Conservation (phyloP, 176 grass and related monocot species). For the Alopecurus myosuroides region DNA sequence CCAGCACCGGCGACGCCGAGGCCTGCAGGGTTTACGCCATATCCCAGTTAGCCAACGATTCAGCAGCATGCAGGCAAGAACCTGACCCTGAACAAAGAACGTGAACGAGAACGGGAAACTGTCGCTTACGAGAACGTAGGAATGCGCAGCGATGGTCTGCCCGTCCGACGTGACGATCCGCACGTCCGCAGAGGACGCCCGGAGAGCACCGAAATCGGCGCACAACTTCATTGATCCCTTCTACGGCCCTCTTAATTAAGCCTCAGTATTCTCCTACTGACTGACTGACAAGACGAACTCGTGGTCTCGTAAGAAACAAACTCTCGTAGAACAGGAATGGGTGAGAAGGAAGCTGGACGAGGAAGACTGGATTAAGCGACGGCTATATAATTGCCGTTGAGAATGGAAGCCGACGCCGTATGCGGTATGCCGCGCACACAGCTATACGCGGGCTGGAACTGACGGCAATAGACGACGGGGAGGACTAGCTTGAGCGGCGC, state of each 20-base stretch:
- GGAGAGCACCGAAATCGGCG: slow-evolving; percentile 21
- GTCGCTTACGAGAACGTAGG: slow-evolving; percentile 55
- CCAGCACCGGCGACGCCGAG: slow-evolving; percentile 72
- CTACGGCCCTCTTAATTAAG: background rate
- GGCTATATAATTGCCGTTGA: slow-evolving; percentile 13
- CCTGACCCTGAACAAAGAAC: background rate
- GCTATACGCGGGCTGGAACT: background rate
- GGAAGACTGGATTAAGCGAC: background rate
- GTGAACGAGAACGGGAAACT: background rate
- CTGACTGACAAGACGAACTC: too few species aligned
- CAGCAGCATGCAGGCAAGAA: background rate
- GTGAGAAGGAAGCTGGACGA: background rate
- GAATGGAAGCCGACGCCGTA: background rate
- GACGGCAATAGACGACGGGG: background rate
- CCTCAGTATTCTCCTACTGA: background rate
- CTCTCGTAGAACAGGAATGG: background rate
- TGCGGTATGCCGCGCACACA: background rate
- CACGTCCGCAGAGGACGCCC: slow-evolving; percentile 48
- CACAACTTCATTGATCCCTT: slow-evolving; percentile 4
- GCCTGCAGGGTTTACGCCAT: slow-evolving; percentile 12
- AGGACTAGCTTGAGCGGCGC: background rate
- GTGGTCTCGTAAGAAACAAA: background rate
- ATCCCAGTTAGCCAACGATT: background rate
- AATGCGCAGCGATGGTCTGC: slow-evolving; percentile 63
- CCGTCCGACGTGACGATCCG: slow-evolving; percentile 77